Base-by-base conservation (phyloP, 148 eudicot species). In the Rhododendron kiyosumense region DNA sequence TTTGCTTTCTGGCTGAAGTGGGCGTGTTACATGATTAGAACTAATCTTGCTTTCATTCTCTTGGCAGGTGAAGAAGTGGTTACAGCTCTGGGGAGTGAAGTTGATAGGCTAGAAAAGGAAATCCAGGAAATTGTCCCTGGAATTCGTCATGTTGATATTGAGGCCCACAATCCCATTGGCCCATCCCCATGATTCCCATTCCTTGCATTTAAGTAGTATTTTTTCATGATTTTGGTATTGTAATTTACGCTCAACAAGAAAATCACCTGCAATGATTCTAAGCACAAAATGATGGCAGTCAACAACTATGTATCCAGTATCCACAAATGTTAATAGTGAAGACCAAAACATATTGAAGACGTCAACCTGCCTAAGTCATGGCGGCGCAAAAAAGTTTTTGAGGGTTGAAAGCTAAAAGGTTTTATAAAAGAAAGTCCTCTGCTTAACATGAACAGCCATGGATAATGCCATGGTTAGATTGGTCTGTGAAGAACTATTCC, bases 81-180 rank as follows among this genome's bases (percentile, higher is more conserved):
- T 59, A 97, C 95, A 30, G 98, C 99, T 84, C 88, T 97, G 2
- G 99, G 99, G 86, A 93, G 98, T 84, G 99, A 97, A 92, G 99
- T 97, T 73, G 98, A 97, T 87, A 91, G 99, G 87, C 93, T 97
- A 51, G 98, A 97, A 79, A 85, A 85, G 67, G 98, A 97, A 90
- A 97, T 97, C 76, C 96, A 94, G 88, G 94, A 89, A 54, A 93
- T 97, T 78, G 98, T 97, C 78, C 99, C 99, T n/a, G 99, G 99
- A 13, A 94, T 97, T 82, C 93, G 91, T 77, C 99, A 97, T 86
- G 98, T 97, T 15, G 99, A 95, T 88, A 97, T 97, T 65, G 99
- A 97, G 85, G 99, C 98, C 87, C 98, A 95, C 89, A 95, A 95
- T 84, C 99, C 98, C 15, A 88, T 91, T 85, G 36, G 63, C 63